A percentile compares a stretch with the other conserved stretches of the same genome.
Evolutionary conservation across 2,329 filamentous ascomycete genomes (phyloP).

Genomic region (Trichoderma gracile): DNA sequence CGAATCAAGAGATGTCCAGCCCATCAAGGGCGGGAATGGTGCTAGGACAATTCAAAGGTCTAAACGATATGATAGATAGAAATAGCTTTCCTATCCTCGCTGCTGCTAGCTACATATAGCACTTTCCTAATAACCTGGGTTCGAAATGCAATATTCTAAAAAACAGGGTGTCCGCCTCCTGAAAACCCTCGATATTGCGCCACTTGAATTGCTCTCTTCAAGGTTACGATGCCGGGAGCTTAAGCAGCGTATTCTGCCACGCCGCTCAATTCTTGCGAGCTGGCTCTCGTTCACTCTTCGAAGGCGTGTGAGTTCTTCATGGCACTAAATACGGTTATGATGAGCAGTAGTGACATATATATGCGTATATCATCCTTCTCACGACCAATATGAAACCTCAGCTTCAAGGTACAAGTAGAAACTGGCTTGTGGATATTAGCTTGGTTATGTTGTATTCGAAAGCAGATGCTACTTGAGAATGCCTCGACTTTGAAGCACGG

Average conservation of each 20-base stretch:
- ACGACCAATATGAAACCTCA: too few species aligned
- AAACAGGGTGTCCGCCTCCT: constrained; percentile 14
- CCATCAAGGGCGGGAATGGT: constrained; percentile 46
- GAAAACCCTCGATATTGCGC: constrained; percentile 25
- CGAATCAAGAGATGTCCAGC: constrained; percentile 42
- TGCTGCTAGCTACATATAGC: constrained; percentile 41
- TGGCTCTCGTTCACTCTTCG: constrained; percentile 32
- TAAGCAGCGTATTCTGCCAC: constrained; percentile 20
- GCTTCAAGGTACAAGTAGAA: too few species aligned
- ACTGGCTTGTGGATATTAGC: too few species aligned
- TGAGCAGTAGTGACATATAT: too few species aligned
- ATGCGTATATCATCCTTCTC: too few species aligned
- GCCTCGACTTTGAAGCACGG: too few species aligned
- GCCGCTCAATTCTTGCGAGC: constrained; percentile 27
- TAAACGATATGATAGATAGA: too few species aligned
- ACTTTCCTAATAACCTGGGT: constrained; percentile 37
- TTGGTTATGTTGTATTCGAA: too few species aligned
- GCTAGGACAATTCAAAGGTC: constrained; percentile 40
- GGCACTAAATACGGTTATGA: too few species aligned
- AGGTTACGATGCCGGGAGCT: constrained; percentile 34
- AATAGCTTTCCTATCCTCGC: too few species aligned
- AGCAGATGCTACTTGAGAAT: too few species aligned
- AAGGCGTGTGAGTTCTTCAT: constrained; percentile 11
- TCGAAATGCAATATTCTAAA: constrained; percentile 32
- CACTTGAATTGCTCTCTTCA: constrained; percentile 33